A percentile compares a stretch with the other conserved stretches of the same genome.
Conservation (phyloP, 1,284 basidiomycete genomes). For the Ustilago trichophora region DNA sequence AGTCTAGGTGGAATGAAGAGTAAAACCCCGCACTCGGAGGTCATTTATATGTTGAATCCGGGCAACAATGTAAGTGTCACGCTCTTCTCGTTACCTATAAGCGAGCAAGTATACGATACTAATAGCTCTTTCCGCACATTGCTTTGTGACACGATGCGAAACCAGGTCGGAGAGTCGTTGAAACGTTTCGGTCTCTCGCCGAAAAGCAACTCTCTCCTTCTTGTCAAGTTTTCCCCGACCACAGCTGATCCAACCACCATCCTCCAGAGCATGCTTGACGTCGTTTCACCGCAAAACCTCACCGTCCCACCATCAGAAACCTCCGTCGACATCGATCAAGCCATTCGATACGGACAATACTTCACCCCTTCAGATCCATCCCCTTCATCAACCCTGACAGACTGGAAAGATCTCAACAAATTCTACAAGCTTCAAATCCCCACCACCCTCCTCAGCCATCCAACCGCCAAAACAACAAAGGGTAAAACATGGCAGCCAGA, state of each 20-base stretch:
- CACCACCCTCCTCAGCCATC: conserved; percentile 1
- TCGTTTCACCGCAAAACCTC: conserved; percentile 19
- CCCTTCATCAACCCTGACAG: conserved; percentile 16
- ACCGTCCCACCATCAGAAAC: conserved; percentile 3
- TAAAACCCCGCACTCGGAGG: conserved; percentile 46
- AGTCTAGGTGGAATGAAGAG: conserved; percentile 47
- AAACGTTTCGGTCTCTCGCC: conserved; percentile 44
- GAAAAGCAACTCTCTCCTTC: conserved; percentile 28
- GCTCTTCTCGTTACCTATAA: no score
- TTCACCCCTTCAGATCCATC: background rate
- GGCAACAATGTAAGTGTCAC: conserved; percentile 40
- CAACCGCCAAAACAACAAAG: background rate
- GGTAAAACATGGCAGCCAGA: conserved; percentile 1
- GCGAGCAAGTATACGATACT: no score
- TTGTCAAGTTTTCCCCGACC: conserved; percentile 35
- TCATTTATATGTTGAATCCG: conserved; percentile 45
- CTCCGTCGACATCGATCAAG: conserved; percentile 21
- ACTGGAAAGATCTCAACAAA: conserved; percentile 50
- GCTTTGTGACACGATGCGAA: no score
- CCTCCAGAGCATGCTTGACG: conserved; percentile 26
- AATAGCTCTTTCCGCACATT: no score
- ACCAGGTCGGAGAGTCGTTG: conserved; percentile 44
- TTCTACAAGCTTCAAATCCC: conserved; percentile 50
- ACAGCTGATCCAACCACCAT: conserved; percentile 8
- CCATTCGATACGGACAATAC: conserved; percentile 17